These are phyloP conservation scores for Candida dubliniensis DNA, from an alignment of 1,139 yeast species.

Conservation along the genomic window DNA sequence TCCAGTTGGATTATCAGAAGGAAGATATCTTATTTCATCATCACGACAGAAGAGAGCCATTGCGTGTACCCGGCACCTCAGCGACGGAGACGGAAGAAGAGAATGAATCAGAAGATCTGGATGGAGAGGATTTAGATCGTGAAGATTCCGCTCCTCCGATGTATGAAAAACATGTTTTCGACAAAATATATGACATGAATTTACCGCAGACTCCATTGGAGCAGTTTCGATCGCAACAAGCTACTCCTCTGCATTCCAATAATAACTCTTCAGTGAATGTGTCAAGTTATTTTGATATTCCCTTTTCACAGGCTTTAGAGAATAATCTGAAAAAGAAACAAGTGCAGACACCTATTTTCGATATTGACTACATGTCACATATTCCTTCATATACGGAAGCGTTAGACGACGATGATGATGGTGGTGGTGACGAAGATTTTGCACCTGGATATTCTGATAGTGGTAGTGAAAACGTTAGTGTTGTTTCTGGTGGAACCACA, in stretches of 20 bases:
- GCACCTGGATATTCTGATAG: slow-evolving; percentile 22
- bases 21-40: slow-evolving; percentile 36
- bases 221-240: slow-evolving; percentile 31
- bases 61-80: slow-evolving; percentile 12
- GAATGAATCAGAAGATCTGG: slow-evolving; percentile 15
- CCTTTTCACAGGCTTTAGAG: slow-evolving; percentile 15
- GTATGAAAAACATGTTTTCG: slow-evolving; percentile 39
- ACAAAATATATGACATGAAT: slow-evolving; percentile 36
- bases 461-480: slow-evolving; percentile 6
- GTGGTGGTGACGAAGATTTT: slow-evolving; percentile 16
- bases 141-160: slow-evolving; percentile 43
- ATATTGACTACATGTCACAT: slow-evolving; percentile 17
- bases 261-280: slow-evolving; percentile 20
- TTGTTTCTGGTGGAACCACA: slow-evolving; percentile 6
- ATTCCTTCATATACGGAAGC: slow-evolving; percentile 28
- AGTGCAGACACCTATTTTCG: slow-evolving; percentile 7
- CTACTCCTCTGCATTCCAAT: slow-evolving; percentile 19
- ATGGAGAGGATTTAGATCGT: slow-evolving; percentile 27
- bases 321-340: slow-evolving; percentile 6
- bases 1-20: slow-evolving; percentile 35
- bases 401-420: slow-evolving; percentile 22
- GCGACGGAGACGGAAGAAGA: slow-evolving; percentile 13
- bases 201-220: slow-evolving; percentile 41
- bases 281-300: slow-evolving; percentile 31
- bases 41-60: slow-evolving; percentile 20